Base-by-base conservation (phyloP, 2,329 filamentous ascomycete genomes). In the Trichoderma pleuroti region DNA sequence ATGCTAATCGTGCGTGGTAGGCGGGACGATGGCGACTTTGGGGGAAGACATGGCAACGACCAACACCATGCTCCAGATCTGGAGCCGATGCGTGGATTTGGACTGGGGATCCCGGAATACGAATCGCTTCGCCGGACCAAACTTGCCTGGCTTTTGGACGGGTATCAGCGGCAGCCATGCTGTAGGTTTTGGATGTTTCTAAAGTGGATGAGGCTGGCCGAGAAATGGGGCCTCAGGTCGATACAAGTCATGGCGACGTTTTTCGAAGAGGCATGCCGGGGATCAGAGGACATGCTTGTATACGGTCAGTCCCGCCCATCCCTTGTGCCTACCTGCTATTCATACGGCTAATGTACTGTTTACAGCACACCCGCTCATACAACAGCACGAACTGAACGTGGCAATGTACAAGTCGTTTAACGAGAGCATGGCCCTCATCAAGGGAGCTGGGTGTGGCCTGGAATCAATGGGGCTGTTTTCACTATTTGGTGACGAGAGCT, bases 351-450 rank as follows among this genome's bases (percentile, higher is more conserved):
- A 65, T 36, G 6, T n/a, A 5, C 34, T 12, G 26, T 34, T 54
- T 16, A 18, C 18, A 65, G 62, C 62, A 26, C 16, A 28, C 5
- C 28, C 28, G 12, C 4, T n/a, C 7, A 36, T 54, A 36, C 30
- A 36, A 36, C 28, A 1, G 18, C n/a, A 12, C 4, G 62, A 65
- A 16, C 42, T 65, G 4, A 65, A 54, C n/a, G 14, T 18, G 10
- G 62, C 62, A 10, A 65, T 65, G 62, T 65, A 54, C 46, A 65
- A 65, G 42, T n/a, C 42, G 26, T 65, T 65, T 21, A 65, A 54
- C 12, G 42, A 36, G 9, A 9, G 5, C 21, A 65, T 54, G 12
- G 3, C 30, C 30, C n/a, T 26, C 11, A 34, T 11, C n/a, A 36
- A 21, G 9, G 46, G 62, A 24, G 7, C 62, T 32, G 30, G 62